Evolutionary conservation across 495 filamentous ascomycete species (phyloP).

Genomic region (Penicillium pancosmium): DNA sequence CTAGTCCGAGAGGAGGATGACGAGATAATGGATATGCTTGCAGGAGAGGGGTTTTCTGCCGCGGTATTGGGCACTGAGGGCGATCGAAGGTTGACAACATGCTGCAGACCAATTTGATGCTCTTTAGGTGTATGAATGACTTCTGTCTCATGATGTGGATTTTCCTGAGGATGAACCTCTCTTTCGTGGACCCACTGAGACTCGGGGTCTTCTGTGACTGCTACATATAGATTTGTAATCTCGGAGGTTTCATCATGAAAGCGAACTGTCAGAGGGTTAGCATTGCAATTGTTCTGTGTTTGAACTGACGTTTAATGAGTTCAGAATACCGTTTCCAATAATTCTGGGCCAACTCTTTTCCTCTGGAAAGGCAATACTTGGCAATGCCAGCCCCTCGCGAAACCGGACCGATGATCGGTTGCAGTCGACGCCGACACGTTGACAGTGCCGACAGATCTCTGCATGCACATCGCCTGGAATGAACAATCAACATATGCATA

Average conservation of each 20-base stretch:
- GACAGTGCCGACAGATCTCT: constrained; percentile 24
- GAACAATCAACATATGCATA: neutral
- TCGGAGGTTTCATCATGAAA: constrained; percentile 31
- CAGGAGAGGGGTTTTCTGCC: constrained; percentile 11
- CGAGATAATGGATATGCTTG: constrained; percentile 7
- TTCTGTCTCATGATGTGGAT: neutral
- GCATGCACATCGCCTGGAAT: constrained; percentile 24
- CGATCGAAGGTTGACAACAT: neutral
- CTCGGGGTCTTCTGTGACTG: neutral
- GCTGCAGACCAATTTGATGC: neutral
- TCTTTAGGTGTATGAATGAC: neutral
- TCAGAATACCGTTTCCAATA: constrained; percentile 21
- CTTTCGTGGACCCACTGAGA: neutral
- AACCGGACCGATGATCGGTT: constrained; percentile 31
- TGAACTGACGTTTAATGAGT: neutral
- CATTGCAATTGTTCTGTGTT: neutral
- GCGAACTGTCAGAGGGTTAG: constrained; percentile 19
- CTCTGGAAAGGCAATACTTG: neutral
- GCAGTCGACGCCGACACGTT: constrained; percentile 23
- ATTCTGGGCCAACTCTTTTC: constrained; percentile 20
- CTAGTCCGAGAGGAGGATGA: neutral
- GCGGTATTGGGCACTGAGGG: neutral
- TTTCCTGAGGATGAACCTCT: neutral
- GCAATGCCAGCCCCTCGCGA: constrained; percentile 17
- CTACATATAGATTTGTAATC: constrained; percentile 20